Evolutionary conservation across 768 basidiomycete genomes (phyloP), one percentile per base, ranked within the genome.

Genomic region (Candolleomyces aberdarensis): DNA sequence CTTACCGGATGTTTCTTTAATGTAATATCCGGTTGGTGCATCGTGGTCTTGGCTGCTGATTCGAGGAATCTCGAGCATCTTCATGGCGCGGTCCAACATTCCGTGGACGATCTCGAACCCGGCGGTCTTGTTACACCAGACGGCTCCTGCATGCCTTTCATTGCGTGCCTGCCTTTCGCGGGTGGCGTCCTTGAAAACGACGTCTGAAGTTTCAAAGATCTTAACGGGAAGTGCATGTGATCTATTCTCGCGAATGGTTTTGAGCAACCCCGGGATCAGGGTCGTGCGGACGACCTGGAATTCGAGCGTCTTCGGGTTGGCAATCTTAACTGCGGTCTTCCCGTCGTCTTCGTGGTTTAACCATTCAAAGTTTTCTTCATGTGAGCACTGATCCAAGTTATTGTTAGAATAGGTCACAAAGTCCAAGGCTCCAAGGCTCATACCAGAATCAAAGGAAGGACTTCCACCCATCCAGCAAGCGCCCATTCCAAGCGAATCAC

Each of bases 281-380:
- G 96, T 94, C 1, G 97, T 98, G 63, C 97, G 91, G 48, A 98
- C 94, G 60, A 98, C 91, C 76, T 99, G 97, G 77, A 97, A 98
- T 73, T 98, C 97, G 65, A 94, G 83, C 22, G 97, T 94, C 77
- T 97, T 98, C 0, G 97, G 97, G 75, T 99, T 99, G 60, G 91
- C 94, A 62, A 98, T 93, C 67, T 90, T 91, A 63, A 98, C 87
- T 1, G 91, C 96, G 20, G 84, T 83, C 40, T 83, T 83, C 44
- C 87, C 87, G 64, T 92, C 89, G 73, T 98, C 96, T 32, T 78
- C 69, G 61, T 88, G 89, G 77, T 97, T 97, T 63, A 99, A 81
- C 80, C 87, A 95, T 54, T 86, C 89, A 70, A 98, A 99, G 78
- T 98, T 98, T 77, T 99, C 97, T 74, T 98, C 96, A 69, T 95